Conservation (phyloP, 2,329 filamentous ascomycete species). For the Alternaria alternata region DNA sequence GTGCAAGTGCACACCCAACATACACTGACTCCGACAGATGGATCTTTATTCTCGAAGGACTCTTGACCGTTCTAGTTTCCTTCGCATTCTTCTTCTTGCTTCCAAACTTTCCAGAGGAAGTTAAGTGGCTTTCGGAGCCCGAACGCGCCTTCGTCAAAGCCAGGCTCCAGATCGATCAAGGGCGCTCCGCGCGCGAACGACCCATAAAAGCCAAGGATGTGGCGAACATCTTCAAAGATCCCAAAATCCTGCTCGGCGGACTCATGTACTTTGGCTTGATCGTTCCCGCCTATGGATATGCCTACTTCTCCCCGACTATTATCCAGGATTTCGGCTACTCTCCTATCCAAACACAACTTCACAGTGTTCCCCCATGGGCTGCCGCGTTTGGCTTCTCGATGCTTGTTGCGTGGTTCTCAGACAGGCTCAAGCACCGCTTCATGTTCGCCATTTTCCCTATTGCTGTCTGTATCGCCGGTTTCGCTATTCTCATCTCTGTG, state of each 20-base stretch:
- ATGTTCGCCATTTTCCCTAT: conserved; percentile 75
- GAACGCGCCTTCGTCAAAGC: conserved; percentile 58
- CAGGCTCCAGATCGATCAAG: conserved; percentile 58
- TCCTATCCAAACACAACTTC: conserved; percentile 62
- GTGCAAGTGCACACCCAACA: not conserved
- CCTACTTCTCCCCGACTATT: conserved; percentile 59
- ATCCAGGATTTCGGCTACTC: conserved; percentile 61
- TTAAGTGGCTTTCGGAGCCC: conserved; percentile 57
- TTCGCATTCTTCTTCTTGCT: conserved; percentile 59
- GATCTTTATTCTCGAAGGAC: conserved; percentile 78
- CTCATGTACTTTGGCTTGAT: conserved; percentile 62
- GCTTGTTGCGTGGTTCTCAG: conserved; percentile 74
- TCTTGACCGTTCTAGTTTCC: conserved; percentile 55
- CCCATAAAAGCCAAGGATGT: conserved; percentile 55
- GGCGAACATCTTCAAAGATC: conserved; percentile 57
- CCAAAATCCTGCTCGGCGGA: conserved; percentile 58
- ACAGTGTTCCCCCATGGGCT: conserved; percentile 68
- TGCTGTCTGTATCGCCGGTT: conserved; percentile 74
- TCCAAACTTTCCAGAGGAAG: conserved; percentile 60
- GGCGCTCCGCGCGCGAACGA: conserved; percentile 55
- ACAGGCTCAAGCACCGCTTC: conserved; percentile 76
- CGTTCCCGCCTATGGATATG: conserved; percentile 52
- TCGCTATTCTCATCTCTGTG: conserved; percentile 75
- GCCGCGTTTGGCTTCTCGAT: conserved; percentile 83
- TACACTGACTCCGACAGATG: conserved; percentile 52